Base-by-base conservation (phyloP, 768 basidiomycete genomes). In the Tricholoma flavovirens region DNA sequence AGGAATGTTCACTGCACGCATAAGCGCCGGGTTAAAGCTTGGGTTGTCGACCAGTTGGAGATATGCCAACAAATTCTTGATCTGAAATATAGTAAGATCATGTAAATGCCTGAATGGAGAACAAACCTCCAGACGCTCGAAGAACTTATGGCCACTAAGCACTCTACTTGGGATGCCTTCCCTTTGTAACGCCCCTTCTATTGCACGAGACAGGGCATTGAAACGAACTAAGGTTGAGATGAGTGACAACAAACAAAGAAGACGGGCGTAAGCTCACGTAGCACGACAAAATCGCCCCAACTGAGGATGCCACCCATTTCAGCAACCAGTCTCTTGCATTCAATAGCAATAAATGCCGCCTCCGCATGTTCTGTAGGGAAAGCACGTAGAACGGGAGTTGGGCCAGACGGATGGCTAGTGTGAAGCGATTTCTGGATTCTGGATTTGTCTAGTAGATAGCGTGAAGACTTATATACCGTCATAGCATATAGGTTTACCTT, bases 81-180 rank as follows among this genome's bases (percentile, higher is more conserved):
- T 80, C 85, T 88, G 49, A 43, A 24, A 43, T 11, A 33, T 35
- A n/a, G 33, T 17, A 14, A 14, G 24, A 29, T 10, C 15, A 22
- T 52, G 1, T 29, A 60, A n/a, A 8, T 49, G 26, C 10, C n/a
- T 7, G 9, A 30, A 29, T 30, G 15, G 22, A 1, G 29, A 8
- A 30, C 73, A 49, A 42, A 84, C 87, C 77, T 93, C 92, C 63
- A 83, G 66, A 15, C 91, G 83, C 60, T 93, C 90, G 62, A 94
- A 94, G 77, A 93, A 93, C 64, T 86, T 88, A 64, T 88, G 87
- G 0, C 91, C 91, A 19, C 83, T 86, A 2, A 94, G 77, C 49
- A 94, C 80, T 56, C 82, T 73, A 61, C 80, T 83, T 1, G 91
- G 91, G 36, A 96, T 88, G n/a, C 83, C 81, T 59, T 86, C 82